phyloP scores from a whole-genome alignment of 2,329 filamentous ascomycete genomes.

The Huntiella bhutanensis region DNA sequence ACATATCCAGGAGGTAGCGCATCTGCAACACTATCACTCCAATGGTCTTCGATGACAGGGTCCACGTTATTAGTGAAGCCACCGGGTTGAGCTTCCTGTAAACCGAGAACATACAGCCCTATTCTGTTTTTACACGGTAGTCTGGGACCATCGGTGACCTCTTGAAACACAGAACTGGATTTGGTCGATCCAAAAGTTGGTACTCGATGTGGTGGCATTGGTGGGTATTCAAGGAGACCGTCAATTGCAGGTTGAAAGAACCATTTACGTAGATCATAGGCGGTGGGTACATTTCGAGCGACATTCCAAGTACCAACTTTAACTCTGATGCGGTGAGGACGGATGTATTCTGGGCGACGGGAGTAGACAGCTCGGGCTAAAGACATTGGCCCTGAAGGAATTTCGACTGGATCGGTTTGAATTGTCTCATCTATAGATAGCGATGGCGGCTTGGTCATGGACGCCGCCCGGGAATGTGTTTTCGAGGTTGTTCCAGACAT shows the following conservation, averaged over 20 bases:
- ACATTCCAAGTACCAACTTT: conserved; percentile 96
- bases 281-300: conserved; percentile 62
- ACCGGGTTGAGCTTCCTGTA: conserved; percentile 84
- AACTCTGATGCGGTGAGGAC: conserved; percentile 54
- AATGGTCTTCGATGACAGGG: conserved; percentile 50
- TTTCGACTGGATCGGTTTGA: conserved; percentile 25
- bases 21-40: conserved; percentile 57
- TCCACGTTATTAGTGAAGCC: conserved; percentile 64
- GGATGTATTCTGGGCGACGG: conserved; percentile 61
- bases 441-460: neutral
- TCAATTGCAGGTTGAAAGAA: conserved; percentile 40
- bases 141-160: conserved; percentile 7
- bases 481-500: neutral
- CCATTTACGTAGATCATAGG: conserved; percentile 77
- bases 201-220: conserved; percentile 1
- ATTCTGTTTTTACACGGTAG: conserved; percentile 23
- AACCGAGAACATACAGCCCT: conserved; percentile 70
- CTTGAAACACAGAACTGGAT: conserved; percentile 7
- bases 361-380: conserved; percentile 50
- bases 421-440: conserved; percentile 1
- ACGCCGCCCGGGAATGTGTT: neutral
- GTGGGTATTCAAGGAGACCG: conserved; percentile 12
- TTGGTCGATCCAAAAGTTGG: conserved; percentile 2
- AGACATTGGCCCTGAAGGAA: conserved; percentile 32
- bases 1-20: conserved; percentile 61